A percentile compares a stretch with the other conserved stretches of the same genome.
These are phyloP conservation scores for Kickxella alabastrina DNA, from an alignment of 192 early-diverging fungal genomes.

Conservation along the genomic window DNA sequence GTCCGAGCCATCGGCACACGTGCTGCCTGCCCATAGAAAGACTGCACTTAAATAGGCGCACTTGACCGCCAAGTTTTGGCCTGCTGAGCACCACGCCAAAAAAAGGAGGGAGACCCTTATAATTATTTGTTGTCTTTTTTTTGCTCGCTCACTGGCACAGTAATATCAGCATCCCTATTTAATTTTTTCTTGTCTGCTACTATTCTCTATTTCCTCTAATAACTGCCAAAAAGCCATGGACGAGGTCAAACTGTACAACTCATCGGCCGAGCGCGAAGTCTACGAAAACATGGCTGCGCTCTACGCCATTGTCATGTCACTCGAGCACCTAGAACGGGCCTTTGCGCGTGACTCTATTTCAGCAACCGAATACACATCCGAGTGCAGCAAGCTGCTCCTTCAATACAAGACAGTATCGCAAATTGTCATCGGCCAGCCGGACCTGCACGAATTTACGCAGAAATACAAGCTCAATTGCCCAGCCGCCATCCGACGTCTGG, in stretches of 20 bases:
- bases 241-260: constrained; percentile 77
- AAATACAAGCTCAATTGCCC: constrained; percentile 69
- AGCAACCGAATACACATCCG: constrained; percentile 84
- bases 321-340: constrained; percentile 89
- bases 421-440: constrained; percentile 25
- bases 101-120: too few relatives aligned
- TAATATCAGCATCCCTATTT: too few relatives aligned
- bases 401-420: constrained; percentile 80
- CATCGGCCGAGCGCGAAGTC: constrained; percentile 79
- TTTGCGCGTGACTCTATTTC: constrained; percentile 86
- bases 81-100: too few relatives aligned
- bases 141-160: too few relatives aligned
- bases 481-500: constrained; percentile 79
- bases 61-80: too few relatives aligned
- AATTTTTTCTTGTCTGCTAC: too few relatives aligned
- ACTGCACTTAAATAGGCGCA: too few relatives aligned
- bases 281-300: constrained; percentile 92
- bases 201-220: too few relatives aligned
- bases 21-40: too few relatives aligned
- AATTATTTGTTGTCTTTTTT: too few relatives aligned
- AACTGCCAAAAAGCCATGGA: too few relatives aligned
- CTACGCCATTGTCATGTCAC: constrained; percentile 85
- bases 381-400: constrained; percentile 83
- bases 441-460: constrained; percentile 54
- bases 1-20: too few relatives aligned